A percentile compares a stretch with the other conserved stretches of the same genome.
These are phyloP conservation scores for Yamadazyma aaseri DNA, from an alignment of 1,139 yeast species.

Conservation along the genomic window DNA sequence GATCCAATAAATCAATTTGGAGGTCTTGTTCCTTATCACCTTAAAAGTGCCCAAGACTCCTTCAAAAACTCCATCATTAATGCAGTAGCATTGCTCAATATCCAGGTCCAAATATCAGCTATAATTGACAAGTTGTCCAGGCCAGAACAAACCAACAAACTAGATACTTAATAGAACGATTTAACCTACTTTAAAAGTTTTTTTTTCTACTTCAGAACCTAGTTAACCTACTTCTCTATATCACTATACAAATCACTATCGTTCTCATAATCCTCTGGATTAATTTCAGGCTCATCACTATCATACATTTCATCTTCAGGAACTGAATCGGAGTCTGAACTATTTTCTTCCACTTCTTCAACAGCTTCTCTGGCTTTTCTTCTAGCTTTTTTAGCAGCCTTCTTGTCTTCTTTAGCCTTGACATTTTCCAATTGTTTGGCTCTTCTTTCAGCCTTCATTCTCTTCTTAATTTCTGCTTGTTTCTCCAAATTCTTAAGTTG, in stretches of 20 bases:
- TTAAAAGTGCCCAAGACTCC: constrained; percentile 37
- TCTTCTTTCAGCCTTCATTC: constrained; percentile 69
- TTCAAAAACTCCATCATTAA: constrained; percentile 31
- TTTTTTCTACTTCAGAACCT: constrained; percentile 22
- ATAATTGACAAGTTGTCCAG: not conserved
- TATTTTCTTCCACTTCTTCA: constrained; percentile 34
- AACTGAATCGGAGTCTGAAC: constrained; percentile 12
- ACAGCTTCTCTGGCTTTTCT: constrained; percentile 52
- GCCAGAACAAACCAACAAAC: too few relatives aligned
- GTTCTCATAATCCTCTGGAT: constrained; percentile 47
- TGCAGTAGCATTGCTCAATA: constrained; percentile 27
- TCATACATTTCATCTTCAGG: constrained; percentile 9
- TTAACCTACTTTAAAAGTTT: too few relatives aligned
- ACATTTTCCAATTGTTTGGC: constrained; percentile 79
- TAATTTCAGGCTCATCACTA: constrained; percentile 23
- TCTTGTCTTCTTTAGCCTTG: constrained; percentile 69
- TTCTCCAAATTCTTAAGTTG: constrained; percentile 66
- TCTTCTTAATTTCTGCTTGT: constrained; percentile 61
- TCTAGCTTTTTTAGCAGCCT: constrained; percentile 70
- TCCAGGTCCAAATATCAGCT: constrained; percentile 18
- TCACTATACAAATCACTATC: constrained; percentile 51
- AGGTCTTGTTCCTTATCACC: constrained; percentile 43
- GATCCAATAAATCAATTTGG: constrained; percentile 55
- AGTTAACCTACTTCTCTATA: constrained; percentile 21
- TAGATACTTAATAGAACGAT: too few relatives aligned